Evolutionary conservation across 2,329 filamentous ascomycete genomes (phyloP).

Genomic region (Polychaeton citri): DNA sequence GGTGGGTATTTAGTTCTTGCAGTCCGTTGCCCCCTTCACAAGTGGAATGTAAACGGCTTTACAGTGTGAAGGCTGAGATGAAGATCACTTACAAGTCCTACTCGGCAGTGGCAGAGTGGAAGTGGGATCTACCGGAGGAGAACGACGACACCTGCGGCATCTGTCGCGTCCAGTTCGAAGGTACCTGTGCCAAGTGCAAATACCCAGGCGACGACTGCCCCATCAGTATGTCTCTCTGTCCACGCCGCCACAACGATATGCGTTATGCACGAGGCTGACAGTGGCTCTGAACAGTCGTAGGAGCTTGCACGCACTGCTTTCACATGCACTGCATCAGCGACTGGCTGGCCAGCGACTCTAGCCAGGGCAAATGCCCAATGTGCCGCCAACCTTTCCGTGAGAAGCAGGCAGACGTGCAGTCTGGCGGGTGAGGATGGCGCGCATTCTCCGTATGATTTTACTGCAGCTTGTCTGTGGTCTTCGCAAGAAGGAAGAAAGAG

Average conservation of each 20-base stretch:
- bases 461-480: too few relatives aligned
- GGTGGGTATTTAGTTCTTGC: too few relatives aligned
- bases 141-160: slow-evolving; percentile 79
- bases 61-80: too few relatives aligned
- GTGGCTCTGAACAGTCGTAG: slow-evolving; percentile 53
- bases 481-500: too few relatives aligned
- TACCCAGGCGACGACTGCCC: slow-evolving; percentile 94
- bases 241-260: background rate
- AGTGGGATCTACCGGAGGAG: slow-evolving; percentile 94
- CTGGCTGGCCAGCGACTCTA: slow-evolving; percentile 91
- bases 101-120: slow-evolving; percentile 91
- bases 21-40: too few relatives aligned
- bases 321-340: slow-evolving; percentile 96
- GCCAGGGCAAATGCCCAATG: slow-evolving; percentile 93
- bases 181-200: slow-evolving; percentile 95
- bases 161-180: slow-evolving; percentile 95
- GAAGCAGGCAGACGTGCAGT: background rate
- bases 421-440: background rate
- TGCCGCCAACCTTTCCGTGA: slow-evolving; percentile 52
- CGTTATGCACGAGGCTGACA: slow-evolving; percentile 8
- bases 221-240: slow-evolving; percentile 48
- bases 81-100: slow-evolving; percentile 91
- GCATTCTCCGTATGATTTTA: too few relatives aligned
- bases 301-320: slow-evolving; percentile 94
- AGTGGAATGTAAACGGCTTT: too few relatives aligned